Percentiles rank a stretch among this genome's conserved stretches.
Evolutionary conservation across 371 early-diverging fungal genomes (phyloP).

Genomic region (Neoconidiobolus thromboides): DNA sequence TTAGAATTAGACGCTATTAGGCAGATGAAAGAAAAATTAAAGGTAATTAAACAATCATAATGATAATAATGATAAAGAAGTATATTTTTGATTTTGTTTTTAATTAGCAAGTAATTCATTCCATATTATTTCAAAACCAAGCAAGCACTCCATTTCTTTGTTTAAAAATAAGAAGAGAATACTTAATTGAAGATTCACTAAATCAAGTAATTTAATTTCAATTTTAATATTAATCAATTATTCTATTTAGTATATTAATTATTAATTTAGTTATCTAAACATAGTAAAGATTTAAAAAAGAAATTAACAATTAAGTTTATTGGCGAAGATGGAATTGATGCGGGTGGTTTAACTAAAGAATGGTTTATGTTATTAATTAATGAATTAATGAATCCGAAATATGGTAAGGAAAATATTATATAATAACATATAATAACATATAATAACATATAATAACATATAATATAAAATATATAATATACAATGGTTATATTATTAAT

Average conservation of each 20-base stretch:
- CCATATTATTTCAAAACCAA: slow-evolving; percentile 15
- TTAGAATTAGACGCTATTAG: slow-evolving; percentile 60
- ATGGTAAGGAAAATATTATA: slow-evolving; percentile 22
- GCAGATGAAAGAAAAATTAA: slow-evolving; percentile 46
- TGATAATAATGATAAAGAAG: too few relatives aligned
- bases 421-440: too few relatives aligned
- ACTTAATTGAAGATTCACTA: slow-evolving; percentile 69
- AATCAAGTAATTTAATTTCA: slow-evolving; percentile 17
- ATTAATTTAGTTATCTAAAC: slow-evolving; percentile 21
- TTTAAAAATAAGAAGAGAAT: slow-evolving; percentile 47
- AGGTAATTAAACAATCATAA: slow-evolving; percentile 9
- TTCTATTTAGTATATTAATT: too few relatives aligned
- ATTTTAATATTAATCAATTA: neutral
- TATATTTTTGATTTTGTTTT: too few relatives aligned
- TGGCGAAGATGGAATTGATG: slow-evolving; percentile 68
- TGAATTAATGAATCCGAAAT: slow-evolving; percentile 79
- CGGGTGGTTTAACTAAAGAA: slow-evolving; percentile 92
- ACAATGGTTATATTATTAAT: too few relatives aligned
- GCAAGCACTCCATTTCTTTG: slow-evolving; percentile 68
- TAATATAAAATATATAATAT: too few relatives aligned
- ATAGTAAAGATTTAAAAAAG: slow-evolving; percentile 65
- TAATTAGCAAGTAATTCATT: too few relatives aligned
- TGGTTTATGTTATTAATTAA: slow-evolving; percentile 84
- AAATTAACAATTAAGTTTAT: slow-evolving; percentile 77
- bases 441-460: too few relatives aligned